These are phyloP conservation scores for Orychophragmus violaceus DNA, from an alignment of 345 rosid genomes.

Conservation along the genomic window DNA sequence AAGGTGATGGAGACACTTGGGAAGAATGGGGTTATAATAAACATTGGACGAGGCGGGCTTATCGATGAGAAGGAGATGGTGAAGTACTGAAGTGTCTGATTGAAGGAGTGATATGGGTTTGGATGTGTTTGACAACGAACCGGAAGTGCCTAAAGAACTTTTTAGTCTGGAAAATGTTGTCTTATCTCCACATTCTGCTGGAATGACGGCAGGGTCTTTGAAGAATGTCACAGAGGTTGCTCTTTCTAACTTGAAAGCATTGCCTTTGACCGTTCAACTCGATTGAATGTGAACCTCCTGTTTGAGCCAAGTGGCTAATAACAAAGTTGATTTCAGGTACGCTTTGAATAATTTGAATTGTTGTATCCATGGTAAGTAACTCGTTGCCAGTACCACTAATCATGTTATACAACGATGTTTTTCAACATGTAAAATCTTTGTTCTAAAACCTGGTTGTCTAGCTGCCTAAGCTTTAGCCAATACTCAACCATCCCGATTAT, in stretches of 20 bases:
- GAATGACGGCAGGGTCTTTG: slow-evolving; percentile 47
- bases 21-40: slow-evolving; percentile 7
- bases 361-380: not conserved
- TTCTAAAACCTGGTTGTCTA: no score
- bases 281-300: not conserved
- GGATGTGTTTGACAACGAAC: slow-evolving; percentile 73
- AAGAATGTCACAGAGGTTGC: slow-evolving; percentile 30
- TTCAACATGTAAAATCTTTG: no score
- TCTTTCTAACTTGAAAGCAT: slow-evolving; percentile 50
- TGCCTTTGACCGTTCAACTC: slow-evolving; percentile 36
- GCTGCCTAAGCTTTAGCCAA: no score
- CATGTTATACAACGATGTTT: not conserved
- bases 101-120: slow-evolving; percentile 53
- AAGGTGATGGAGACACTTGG: slow-evolving; percentile 21
- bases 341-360: not conserved
- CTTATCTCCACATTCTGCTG: slow-evolving; percentile 52
- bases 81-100: slow-evolving; percentile 39
- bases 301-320: not conserved
- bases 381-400: not conserved
- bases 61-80: slow-evolving; percentile 46
- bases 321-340: not conserved
- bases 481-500: no score
- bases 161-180: slow-evolving; percentile 53
- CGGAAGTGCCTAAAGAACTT: slow-evolving; percentile 44
- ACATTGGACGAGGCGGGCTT: slow-evolving; percentile 11